Percentiles rank a stretch among this genome's conserved stretches.
Conservation (phyloP, 1,284 basidiomycete species). For the Apiotrichum siamense region DNA sequence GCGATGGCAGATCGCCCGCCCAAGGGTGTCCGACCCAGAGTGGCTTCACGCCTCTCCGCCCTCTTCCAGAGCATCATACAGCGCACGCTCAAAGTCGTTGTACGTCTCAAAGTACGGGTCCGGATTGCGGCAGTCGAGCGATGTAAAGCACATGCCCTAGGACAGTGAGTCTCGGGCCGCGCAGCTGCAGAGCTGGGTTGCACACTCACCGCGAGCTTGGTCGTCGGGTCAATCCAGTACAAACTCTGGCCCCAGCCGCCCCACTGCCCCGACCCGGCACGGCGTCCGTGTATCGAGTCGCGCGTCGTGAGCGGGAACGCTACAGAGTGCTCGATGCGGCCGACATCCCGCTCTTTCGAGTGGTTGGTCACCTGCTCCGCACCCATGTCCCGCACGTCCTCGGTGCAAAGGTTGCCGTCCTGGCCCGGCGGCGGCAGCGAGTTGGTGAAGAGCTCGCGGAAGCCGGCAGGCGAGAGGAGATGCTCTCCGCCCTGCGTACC, state of each 20-base stretch:
- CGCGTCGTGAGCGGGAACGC: slow-evolving; percentile 15
- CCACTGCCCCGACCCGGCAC: slow-evolving; percentile 27
- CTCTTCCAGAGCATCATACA: slow-evolving; percentile 28
- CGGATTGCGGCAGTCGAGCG: slow-evolving; percentile 14
- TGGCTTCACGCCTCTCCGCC: too few relatives aligned
- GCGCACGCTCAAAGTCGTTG: slow-evolving; percentile 25
- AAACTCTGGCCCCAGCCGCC: slow-evolving; percentile 26
- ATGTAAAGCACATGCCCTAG: slow-evolving; percentile 18
- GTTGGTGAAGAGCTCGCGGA: slow-evolving; percentile 19
- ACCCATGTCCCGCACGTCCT: neutral
- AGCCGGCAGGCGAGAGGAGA: slow-evolving; percentile 18
- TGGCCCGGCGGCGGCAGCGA: slow-evolving; percentile 4
- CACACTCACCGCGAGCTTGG: slow-evolving; percentile 25
- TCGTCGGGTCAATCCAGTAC: slow-evolving; percentile 33
- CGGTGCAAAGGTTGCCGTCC: neutral
- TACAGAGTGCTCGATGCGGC: slow-evolving; percentile 6
- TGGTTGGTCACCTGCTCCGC: neutral
- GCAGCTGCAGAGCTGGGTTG: neutral
- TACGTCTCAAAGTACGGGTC: slow-evolving; percentile 20
- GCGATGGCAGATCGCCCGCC: too few relatives aligned
- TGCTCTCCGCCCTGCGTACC: neutral
- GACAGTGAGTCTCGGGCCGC: too few relatives aligned
- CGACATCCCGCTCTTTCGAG: neutral
- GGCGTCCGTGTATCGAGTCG: slow-evolving; percentile 18
- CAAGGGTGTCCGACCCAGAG: too few relatives aligned